Base-by-base conservation (phyloP, 805 yeast species). In the Monosporozyma servazzii region DNA sequence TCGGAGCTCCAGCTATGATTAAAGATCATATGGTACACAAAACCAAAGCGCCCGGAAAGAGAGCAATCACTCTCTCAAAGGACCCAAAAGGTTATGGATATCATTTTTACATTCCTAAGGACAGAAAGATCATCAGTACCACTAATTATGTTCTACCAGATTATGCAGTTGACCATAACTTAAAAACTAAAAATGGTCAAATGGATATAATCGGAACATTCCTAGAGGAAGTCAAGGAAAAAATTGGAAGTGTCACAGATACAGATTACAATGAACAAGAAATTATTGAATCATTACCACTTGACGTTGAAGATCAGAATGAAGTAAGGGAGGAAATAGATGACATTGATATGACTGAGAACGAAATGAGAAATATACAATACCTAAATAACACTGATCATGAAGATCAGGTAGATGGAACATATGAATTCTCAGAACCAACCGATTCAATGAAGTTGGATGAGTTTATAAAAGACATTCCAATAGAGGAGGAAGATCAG, bases 1-100 rank as follows among this genome's bases (percentile, higher is more conserved):
- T 49, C 37, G 51, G 51, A 13, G 31, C 44, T 2, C 43, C 43
- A 15, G 44, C 39, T n/a, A 15, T 36, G 5, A 20, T 49, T 9
- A 33, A 48, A 45, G 37, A 44, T 6, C 48, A 43, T 9, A 37
- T 18, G 9, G 18, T 15, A 3, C 10, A 44, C 10, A 49, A 50
- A 29, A 40, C 29, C 10, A 4, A 46, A 1, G 37, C 27, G 5
- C 18, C 41, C 3, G 49, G 50, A 5, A 5, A 31, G 10, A 17
- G 17, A 27, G 51, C 48, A 3, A 48, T 42, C 8, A 30, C 41
- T 7, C 23, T 51, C 21, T 47, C 45, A n/a, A 47, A 47, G 42
- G 45, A 51, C 23, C 41, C 20, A 17, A 37, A 51, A 15, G 7
- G 48, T 29, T 45, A 18, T 51, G 51, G 51, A 3, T 51, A 51